Evolutionary conservation across 768 basidiomycete genomes (phyloP).

Genomic region (Pulveroboletus sp.): DNA sequence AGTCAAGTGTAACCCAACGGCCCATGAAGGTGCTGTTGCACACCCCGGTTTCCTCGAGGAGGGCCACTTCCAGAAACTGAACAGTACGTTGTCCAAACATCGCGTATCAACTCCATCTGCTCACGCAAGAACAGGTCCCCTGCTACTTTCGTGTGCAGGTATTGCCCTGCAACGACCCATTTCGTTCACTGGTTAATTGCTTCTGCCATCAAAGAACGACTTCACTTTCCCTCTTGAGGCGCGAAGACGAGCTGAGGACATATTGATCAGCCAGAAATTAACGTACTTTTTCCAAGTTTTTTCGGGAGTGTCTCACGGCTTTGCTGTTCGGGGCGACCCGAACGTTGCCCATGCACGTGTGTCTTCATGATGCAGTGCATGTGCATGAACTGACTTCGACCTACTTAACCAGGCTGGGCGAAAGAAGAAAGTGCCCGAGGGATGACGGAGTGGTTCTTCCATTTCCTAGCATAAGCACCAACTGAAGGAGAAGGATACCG

Average conservation of each 20-base stretch:
- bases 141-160: constrained; percentile 28
- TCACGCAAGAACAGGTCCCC: constrained; percentile 15
- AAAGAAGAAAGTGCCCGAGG: constrained; percentile 55
- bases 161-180: background rate
- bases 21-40: constrained; percentile 41
- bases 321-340: constrained; percentile 24
- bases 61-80: constrained; percentile 46
- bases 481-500: background rate
- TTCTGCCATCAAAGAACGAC: constrained; percentile 41
- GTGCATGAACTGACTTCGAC: background rate
- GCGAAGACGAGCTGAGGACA: constrained; percentile 52
- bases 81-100: constrained; percentile 34
- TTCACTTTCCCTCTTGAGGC: constrained; percentile 47
- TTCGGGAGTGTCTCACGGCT: constrained; percentile 36
- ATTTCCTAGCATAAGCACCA: constrained; percentile 29
- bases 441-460: constrained; percentile 46
- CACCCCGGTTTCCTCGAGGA: constrained; percentile 53
- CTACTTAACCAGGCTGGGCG: constrained; percentile 43
- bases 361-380: background rate
- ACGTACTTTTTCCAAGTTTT: constrained; percentile 56
- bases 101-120: background rate
- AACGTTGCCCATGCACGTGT: constrained; percentile 15
- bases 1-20: background rate
- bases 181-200: background rate
- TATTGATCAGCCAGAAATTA: constrained; percentile 44